Conservation (phyloP, 192 early-diverging fungal genomes). For the Umbelopsis isabellina region DNA sequence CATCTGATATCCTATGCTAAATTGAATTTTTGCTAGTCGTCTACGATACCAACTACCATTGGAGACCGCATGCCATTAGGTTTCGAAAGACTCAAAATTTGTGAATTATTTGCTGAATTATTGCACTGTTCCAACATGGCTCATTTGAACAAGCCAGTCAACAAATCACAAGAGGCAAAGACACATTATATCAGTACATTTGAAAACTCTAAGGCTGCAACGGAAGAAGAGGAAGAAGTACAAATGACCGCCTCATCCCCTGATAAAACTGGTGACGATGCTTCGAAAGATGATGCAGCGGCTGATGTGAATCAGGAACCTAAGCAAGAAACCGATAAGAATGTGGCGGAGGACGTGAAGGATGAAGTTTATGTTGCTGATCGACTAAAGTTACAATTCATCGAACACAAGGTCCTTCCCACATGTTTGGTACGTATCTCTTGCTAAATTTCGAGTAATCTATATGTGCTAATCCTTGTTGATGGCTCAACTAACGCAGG, state of each 20-base stretch:
- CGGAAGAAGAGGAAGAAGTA: slow-evolving; percentile 13
- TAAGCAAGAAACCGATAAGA: neutral
- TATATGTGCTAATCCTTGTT: neutral
- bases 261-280: no score
- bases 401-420: slow-evolving; percentile 66
- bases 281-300: neutral
- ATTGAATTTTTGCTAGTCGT: slow-evolving; percentile 38
- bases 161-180: neutral
- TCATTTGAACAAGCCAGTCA: slow-evolving; percentile 58
- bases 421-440: slow-evolving; percentile 51
- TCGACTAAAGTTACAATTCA: slow-evolving; percentile 69
- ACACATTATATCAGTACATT: slow-evolving; percentile 4
- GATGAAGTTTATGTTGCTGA: slow-evolving; percentile 63
- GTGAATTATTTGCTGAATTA: slow-evolving; percentile 98
- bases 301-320: neutral
- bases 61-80: slow-evolving; percentile 84
- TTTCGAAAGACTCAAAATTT: slow-evolving; percentile 92
- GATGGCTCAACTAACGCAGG: slow-evolving; percentile 24
- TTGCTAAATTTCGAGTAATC: neutral
- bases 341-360: neutral
- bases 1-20: neutral
- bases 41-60: slow-evolving; percentile 73
- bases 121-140: slow-evolving; percentile 90
- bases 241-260: neutral
- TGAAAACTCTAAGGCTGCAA: slow-evolving; percentile 9